Base-by-base conservation (phyloP, 2,329 filamentous ascomycete species). In the Hortaea werneckii region DNA sequence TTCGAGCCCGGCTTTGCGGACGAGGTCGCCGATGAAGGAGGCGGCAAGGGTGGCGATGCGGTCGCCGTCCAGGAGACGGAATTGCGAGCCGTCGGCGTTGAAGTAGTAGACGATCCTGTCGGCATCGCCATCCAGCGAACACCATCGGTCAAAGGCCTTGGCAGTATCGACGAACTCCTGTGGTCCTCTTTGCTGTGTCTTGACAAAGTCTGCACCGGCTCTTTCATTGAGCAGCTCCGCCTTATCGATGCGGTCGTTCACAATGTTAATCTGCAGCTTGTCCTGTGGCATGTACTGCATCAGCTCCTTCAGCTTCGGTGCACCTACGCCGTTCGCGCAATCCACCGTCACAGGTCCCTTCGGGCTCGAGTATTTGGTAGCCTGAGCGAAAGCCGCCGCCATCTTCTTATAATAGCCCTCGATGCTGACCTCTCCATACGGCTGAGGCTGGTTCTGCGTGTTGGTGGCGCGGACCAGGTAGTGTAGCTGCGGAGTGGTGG, bases 401-500 rank as follows among this genome's bases (percentile, higher is more conserved):
- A 95, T 78, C 74, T 98, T 98, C 69, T 92, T 79, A 67, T 96
- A 96, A 71, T 98, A 98, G 32, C 92, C 92, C 48, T 80, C 74
- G 71, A 96, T 90, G 51, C 85, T 94, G 44, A 87, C 79, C 62
- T 87, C 81, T 47, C 92, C 92, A 63, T 96, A 98, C 12, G 87
- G 79, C 56, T 88, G 82, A 46, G 85, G 82, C 2, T 87, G 94
- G 50, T 85, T 86, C 58, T 92, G 78, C 1, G 90, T 96, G 71
- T 98, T 98, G 69, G 88, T 79, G 67, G 89, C 94, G 54, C 92
- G 86, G 29, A 90, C 90, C 53, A 96, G 76, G 69, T 98, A 98
- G 72, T 98, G 92, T 48, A 98, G 77, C 70, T 96, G 92, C n/a
- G 92, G 92, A 3, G 92, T 98, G 9, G 92, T 96, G 60, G 95